Conservation (phyloP, 345 rosid genomes). For the Brassica juncea region DNA sequence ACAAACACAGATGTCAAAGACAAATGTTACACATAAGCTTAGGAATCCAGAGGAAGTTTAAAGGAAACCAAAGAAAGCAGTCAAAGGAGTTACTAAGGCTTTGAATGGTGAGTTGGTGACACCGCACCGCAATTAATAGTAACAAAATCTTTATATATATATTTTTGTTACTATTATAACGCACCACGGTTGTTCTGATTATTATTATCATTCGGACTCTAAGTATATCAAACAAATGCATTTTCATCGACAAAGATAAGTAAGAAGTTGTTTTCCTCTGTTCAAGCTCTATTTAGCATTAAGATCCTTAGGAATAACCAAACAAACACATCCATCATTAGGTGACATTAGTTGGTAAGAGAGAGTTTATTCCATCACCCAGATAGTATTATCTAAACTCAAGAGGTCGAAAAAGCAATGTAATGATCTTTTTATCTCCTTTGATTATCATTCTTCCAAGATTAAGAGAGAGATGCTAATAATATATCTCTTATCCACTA, state of each 20-base stretch:
- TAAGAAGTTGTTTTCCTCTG: not conserved
- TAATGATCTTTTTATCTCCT: not conserved
- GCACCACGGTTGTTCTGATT: too few species aligned
- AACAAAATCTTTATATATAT: too few species aligned
- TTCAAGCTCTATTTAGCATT: not conserved
- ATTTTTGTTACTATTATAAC: too few species aligned
- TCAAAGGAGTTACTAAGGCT: not conserved
- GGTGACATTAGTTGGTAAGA: not conserved
- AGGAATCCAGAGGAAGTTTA: not conserved
- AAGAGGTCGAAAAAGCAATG: not conserved
- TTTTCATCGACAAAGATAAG: not conserved
- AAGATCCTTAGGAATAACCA: not conserved
- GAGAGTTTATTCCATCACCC: not conserved
- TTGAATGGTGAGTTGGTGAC: too few species aligned
- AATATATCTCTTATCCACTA: not conserved
- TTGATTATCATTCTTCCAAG: not conserved
- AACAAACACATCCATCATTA: not conserved
- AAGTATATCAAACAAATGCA: not conserved
- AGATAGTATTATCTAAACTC: not conserved
- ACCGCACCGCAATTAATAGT: too few species aligned
- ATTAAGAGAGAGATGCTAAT: not conserved
- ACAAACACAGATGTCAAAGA: not conserved
- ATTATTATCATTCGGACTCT: too few species aligned
- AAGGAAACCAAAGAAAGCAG: not conserved
- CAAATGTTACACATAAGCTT: not conserved